Conservation (phyloP, 192 early-diverging fungal species). For the Podila verticillata region DNA sequence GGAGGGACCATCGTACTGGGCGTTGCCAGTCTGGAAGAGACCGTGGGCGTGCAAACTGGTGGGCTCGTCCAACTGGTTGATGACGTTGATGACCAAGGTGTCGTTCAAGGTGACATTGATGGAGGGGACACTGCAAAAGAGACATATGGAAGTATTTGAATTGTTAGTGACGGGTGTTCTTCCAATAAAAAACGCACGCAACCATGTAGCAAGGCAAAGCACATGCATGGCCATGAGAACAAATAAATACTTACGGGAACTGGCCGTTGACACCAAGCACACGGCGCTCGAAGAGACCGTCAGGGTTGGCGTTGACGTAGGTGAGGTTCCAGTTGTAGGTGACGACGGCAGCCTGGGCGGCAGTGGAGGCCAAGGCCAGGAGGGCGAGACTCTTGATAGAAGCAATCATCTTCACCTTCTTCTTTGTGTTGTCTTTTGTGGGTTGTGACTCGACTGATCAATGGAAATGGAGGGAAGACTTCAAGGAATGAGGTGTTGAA, state of each 20-base stretch:
- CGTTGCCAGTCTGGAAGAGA: slow-evolving; percentile 77
- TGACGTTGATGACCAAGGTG: slow-evolving; percentile 58
- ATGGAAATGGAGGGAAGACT: not conserved
- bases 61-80: slow-evolving; percentile 52
- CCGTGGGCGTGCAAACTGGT: slow-evolving; percentile 84
- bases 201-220: not conserved
- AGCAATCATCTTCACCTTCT: slow-evolving; percentile 19
- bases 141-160: not conserved
- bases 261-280: slow-evolving; percentile 74
- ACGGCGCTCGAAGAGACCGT: slow-evolving; percentile 68
- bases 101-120: slow-evolving; percentile 60
- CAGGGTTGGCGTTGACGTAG: slow-evolving; percentile 72
- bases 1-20: slow-evolving; percentile 75
- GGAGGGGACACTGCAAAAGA: slow-evolving; percentile 24
- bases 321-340: slow-evolving; percentile 77
- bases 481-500: slow-evolving; percentile 15
- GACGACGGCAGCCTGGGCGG: slow-evolving; percentile 63
- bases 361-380: slow-evolving; percentile 44
- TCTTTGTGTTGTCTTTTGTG: not conserved
- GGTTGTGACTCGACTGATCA: too few relatives aligned
- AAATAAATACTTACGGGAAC: slow-evolving; percentile 64
- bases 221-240: slow-evolving; percentile 6
- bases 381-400: slow-evolving; percentile 49
- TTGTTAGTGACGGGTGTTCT: not conserved
- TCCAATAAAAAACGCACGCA: too few relatives aligned